phyloP scores from a whole-genome alignment of 495 filamentous ascomycete species.

The Chlorociboria aeruginascens region DNA sequence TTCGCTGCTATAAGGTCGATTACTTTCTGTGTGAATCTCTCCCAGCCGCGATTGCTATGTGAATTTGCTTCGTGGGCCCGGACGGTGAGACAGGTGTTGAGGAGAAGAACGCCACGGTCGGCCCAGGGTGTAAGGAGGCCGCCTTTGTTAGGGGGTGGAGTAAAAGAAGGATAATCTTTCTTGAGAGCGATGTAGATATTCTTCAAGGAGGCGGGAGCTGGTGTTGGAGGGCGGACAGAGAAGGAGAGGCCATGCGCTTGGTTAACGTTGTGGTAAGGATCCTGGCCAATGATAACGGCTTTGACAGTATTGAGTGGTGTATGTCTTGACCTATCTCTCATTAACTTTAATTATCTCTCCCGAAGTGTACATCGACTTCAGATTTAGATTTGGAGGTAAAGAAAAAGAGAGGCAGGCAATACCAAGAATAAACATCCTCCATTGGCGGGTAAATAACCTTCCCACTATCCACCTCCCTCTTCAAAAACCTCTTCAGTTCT shows the following conservation, averaged over 20 bases:
- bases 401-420: constrained; percentile 25
- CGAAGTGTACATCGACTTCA: neutral
- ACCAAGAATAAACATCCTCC: constrained; percentile 89
- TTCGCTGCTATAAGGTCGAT: constrained; percentile 75
- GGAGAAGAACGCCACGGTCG: constrained; percentile 75
- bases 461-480: constrained; percentile 57
- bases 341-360: neutral
- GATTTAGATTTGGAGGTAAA: neutral
- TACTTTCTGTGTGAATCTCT: constrained; percentile 77
- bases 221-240: constrained; percentile 80
- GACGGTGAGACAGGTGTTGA: constrained; percentile 91
- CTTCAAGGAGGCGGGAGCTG: constrained; percentile 71
- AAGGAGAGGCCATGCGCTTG: constrained; percentile 95
- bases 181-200: constrained; percentile 86
- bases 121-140: constrained; percentile 90
- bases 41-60: constrained; percentile 80
- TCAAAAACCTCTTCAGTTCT: constrained; percentile 76
- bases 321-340: constrained; percentile 59
- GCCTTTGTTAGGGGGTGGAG: constrained; percentile 56
- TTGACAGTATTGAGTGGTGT: constrained; percentile 82
- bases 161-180: constrained; percentile 78
- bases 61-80: constrained; percentile 75
- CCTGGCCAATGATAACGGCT: constrained; percentile 84
- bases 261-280: constrained; percentile 91
- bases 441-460: constrained; percentile 75